A percentile compares a stretch with the other conserved stretches of the same genome.
These are phyloP conservation scores for Neurospora sp. DNA, from an alignment of 495 filamentous ascomycete genomes.

Conservation along the genomic window DNA sequence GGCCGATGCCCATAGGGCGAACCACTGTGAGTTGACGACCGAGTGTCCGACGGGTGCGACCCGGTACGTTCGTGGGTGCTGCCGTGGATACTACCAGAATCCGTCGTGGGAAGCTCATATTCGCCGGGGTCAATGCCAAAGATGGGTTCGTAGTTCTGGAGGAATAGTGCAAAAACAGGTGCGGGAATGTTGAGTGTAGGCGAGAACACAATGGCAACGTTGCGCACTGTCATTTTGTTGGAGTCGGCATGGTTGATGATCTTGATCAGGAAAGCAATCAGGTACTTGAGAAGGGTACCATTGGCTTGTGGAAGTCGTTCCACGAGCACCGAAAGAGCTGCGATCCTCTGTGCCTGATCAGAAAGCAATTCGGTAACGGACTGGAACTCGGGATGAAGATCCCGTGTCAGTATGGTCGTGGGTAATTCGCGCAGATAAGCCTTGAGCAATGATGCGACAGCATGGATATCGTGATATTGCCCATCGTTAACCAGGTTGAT, in stretches of 20 bases:
- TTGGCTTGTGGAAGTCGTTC: conserved; percentile 75
- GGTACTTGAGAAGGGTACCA: conserved; percentile 63
- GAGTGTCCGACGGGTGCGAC: conserved; percentile 20
- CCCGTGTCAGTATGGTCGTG: conserved; percentile 78
- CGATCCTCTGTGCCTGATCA: conserved; percentile 64
- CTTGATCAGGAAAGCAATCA: conserved; percentile 76
- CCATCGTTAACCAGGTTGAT: conserved; percentile 77
- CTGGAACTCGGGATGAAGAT: conserved; percentile 83
- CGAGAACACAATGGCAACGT: conserved; percentile 98
- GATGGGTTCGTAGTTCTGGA: conserved; percentile 80
- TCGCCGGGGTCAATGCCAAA: conserved; percentile 63
- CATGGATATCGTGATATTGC: conserved; percentile 90
- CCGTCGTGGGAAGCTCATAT: conserved; percentile 33
- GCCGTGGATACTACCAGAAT: conserved; percentile 12
- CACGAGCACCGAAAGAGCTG: conserved; percentile 76
- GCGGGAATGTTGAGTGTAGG: conserved; percentile 95
- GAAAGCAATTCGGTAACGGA: conserved; percentile 65
- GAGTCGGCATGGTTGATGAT: conserved; percentile 81
- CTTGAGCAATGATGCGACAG: conserved; percentile 89
- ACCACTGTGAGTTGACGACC: conserved; percentile 31
- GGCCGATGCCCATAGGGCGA: conserved; percentile 37
- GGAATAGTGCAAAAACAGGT: conserved; percentile 85
- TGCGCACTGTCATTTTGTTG: conserved; percentile 98
- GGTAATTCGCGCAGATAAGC: conserved; percentile 89
- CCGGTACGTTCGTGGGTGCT: conserved; percentile 13